A percentile compares a stretch with the other conserved stretches of the same genome.
These are phyloP conservation scores for Candolleomyces aberdarensis DNA, from an alignment of 768 basidiomycete genomes.

Conservation along the genomic window DNA sequence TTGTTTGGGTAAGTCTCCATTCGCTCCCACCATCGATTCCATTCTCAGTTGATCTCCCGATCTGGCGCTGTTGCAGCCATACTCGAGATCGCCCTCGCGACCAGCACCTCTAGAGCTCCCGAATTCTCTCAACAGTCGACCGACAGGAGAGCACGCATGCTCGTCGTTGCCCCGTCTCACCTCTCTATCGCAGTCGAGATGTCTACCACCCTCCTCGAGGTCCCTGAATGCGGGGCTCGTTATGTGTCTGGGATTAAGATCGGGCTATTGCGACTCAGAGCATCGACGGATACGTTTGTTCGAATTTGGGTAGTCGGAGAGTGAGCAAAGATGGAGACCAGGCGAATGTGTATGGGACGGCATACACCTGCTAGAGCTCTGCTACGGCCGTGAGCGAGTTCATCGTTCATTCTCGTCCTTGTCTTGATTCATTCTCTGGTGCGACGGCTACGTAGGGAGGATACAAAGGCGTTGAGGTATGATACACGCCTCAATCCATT, in stretches of 20 bases:
- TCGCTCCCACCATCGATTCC: neutral
- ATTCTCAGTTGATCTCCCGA: no score
- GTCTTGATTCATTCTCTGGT: no score
- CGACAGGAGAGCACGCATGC: no score
- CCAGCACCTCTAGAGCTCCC: no score
- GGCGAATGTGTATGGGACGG: constrained; percentile 20
- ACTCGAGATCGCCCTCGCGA: no score
- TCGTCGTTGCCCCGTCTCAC: neutral
- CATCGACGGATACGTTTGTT: no score
- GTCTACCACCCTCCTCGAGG: constrained; percentile 14
- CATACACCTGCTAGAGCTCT: constrained; percentile 23
- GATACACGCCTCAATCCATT: no score
- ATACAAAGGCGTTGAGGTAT: constrained; percentile 38
- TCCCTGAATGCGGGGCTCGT: constrained; percentile 10
- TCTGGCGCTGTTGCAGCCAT: no score
- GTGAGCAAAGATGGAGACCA: constrained; percentile 13
- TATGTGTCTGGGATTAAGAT: constrained; percentile 14
- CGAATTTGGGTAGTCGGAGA: no score
- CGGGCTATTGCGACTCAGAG: no score
- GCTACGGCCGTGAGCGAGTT: no score
- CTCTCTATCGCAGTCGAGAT: constrained; percentile 11
- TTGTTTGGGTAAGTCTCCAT: constrained; percentile 12
- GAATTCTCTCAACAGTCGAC: no score
- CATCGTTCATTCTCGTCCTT: neutral
- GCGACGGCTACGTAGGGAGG: constrained; percentile 29